A percentile compares a stretch with the other conserved stretches of the same genome.
These are phyloP conservation scores for Penicillium bialowiezense DNA, from an alignment of 495 filamentous ascomycete species.

Conservation along the genomic window DNA sequence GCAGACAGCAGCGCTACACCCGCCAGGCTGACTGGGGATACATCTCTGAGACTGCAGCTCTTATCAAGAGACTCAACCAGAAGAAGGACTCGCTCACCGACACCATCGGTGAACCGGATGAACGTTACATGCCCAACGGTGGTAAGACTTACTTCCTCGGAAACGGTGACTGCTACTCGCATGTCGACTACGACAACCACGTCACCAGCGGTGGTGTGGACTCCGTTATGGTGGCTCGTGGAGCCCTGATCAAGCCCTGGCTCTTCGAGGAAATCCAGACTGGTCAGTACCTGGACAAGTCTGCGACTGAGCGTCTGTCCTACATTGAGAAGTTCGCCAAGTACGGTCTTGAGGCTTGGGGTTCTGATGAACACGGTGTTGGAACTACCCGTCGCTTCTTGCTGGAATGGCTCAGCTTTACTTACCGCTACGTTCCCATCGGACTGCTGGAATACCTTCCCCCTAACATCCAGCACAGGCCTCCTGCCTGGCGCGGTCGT, in stretches of 20 bases:
- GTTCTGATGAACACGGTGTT: constrained; percentile 87
- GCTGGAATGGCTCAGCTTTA: constrained; percentile 93
- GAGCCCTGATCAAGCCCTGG: constrained; percentile 95
- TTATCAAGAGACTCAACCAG: constrained; percentile 74
- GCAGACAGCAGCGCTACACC: constrained; percentile 91
- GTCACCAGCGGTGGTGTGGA: constrained; percentile 76
- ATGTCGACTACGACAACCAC: constrained; percentile 79
- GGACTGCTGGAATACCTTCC: constrained; percentile 86
- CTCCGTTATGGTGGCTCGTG: constrained; percentile 86
- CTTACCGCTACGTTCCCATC: constrained; percentile 83
- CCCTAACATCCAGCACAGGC: constrained; percentile 80
- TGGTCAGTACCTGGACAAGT: constrained; percentile 93
- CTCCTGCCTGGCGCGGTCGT: constrained; percentile 76
- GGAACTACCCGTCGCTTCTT: constrained; percentile 87
- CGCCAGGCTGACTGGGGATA: constrained; percentile 87
- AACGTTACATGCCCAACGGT: constrained; percentile 56
- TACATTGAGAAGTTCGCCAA: constrained; percentile 84
- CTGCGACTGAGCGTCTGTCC: constrained; percentile 77
- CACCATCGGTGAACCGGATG: constrained; percentile 74
- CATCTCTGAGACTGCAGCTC: constrained; percentile 81
- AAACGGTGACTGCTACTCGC: constrained; percentile 94
- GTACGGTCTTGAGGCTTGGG: constrained; percentile 92
- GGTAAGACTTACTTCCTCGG: constrained; percentile 83
- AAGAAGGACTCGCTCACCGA: constrained; percentile 62
- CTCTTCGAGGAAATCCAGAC: constrained; percentile 92